Evolutionary conservation across 352 stramenopile genomes (phyloP).

Genomic region (Thalassiosira exigua): DNA sequence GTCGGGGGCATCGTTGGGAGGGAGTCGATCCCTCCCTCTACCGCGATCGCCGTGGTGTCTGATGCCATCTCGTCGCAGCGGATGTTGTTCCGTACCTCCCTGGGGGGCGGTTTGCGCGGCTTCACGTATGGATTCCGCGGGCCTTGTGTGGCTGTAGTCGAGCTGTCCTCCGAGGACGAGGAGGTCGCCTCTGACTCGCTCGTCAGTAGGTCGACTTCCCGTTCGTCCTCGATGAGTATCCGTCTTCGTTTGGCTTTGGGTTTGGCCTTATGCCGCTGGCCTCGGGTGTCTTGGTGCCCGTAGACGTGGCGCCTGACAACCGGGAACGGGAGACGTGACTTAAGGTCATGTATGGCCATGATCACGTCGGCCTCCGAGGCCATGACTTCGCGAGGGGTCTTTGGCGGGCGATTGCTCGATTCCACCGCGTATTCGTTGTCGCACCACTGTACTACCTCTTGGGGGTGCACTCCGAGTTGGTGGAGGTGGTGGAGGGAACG

Average conservation of each 20-base stretch:
- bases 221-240: conserved; percentile 1
- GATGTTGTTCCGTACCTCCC: too few species aligned
- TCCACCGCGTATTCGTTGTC: too few species aligned
- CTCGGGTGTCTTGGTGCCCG: too few species aligned
- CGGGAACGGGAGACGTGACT: too few species aligned
- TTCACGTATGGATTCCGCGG: conserved; percentile 2
- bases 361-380: conserved; percentile 19
- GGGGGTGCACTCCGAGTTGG: neutral
- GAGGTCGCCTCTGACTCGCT: neutral
- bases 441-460: conserved; percentile 25
- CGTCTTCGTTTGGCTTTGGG: neutral
- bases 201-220: neutral
- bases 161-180: too few species aligned
- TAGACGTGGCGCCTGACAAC: too few species aligned
- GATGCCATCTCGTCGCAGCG: conserved; percentile 16
- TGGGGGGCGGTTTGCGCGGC: neutral
- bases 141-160: neutral
- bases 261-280: neutral
- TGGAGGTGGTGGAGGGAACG: conserved; percentile 7
- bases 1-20: neutral
- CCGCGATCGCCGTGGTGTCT: neutral
- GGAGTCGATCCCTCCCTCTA: neutral
- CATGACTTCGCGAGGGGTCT: neutral
- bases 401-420: neutral
- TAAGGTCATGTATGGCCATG: conserved; percentile 22